Evolutionary conservation across 192 early-diverging fungal species (phyloP), one percentile per base, ranked within the genome.

Genomic region (Backusella westeae): DNA sequence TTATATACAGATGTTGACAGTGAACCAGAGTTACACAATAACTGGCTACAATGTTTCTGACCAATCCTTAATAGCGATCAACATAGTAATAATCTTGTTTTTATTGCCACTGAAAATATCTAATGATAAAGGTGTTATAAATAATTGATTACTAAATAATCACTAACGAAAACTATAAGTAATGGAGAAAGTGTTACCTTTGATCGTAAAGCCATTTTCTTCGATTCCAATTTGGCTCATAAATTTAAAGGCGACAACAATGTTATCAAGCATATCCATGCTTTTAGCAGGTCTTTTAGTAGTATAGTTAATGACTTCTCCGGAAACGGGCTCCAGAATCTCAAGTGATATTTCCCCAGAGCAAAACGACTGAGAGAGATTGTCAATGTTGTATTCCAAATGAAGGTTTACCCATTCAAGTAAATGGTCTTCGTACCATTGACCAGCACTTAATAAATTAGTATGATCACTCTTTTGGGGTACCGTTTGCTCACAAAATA

Each of bases 1-100:
- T 32, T 69, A 69, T 36, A 66, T 26, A 26, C 36, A 67, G 14
- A 21, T 15, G 35, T 39, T 71, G 71, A 53, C 74, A 74, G 73
- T 73, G 34, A 74, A 70, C n/a, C 26, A n/a, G 10, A 77, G 29
- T 17, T 2, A 12, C 26, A 26, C n/a, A 59, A 19, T 59, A 10
- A 59, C 5, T 59, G 3, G 26, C 26, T 59, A 9, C 5, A 23
- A 8, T 59, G 8, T 7, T 23, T 59, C 53, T 59, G 53, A 59
- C 53, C 53, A 59, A 59, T 59, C n/a, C 23, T 59, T 39, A 21
- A 38, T 23, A 3, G 67, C 1, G 17, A 69, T 4, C 21, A 69
- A 39, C 67, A 69, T 69, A 21, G 39, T n/a, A 8, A 41, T 38
- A 6, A 69, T 69, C 10, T 69, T 69, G n/a, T 41, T 10, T 23